A percentile compares a stretch with the other conserved stretches of the same genome.
These are phyloP conservation scores for Amphicarpaea edgeworthii DNA, from an alignment of 306 rosid genomes.

Conservation along the genomic window DNA sequence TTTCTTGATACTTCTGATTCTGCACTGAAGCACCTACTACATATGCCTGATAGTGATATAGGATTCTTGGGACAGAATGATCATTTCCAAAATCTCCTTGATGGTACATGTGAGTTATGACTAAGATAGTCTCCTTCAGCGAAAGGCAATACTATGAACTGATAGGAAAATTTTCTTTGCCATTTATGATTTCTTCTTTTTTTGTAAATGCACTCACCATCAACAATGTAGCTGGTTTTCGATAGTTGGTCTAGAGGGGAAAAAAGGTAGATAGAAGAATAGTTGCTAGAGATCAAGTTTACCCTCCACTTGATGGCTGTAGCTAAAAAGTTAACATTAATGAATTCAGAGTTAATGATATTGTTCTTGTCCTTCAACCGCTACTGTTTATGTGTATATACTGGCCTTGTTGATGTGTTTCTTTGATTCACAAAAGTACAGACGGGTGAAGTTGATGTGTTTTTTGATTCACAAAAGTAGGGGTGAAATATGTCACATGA, in stretches of 20 bases:
- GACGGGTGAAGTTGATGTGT: not conserved
- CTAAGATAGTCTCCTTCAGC: conserved; percentile 25
- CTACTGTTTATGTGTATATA: not conserved
- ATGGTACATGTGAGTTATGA: conserved; percentile 46
- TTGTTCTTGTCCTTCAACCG: conserved; percentile 16
- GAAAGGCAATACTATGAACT: conserved; percentile 36
- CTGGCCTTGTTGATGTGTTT: conserved; percentile 4
- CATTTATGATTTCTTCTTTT: conserved; percentile 22
- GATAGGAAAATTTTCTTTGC: conserved; percentile 30
- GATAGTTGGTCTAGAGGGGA: conserved; percentile 15
- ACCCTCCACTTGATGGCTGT: not conserved
- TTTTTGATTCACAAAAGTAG: conserved; percentile 14
- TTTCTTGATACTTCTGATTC: conserved; percentile 59
- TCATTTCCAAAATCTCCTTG: conserved; percentile 45
- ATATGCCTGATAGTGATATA: conserved; percentile 50
- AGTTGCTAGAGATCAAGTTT: conserved; percentile 36
- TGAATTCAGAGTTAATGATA: conserved; percentile 21
- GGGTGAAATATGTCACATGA: not conserved
- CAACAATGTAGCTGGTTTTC: not conserved
- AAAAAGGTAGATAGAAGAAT: conserved; percentile 14
- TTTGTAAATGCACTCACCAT: conserved; percentile 46
- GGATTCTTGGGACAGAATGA: conserved; percentile 55
- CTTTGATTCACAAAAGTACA: conserved; percentile 14
- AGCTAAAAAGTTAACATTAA: not conserved
- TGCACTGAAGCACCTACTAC: conserved; percentile 56